Percentiles rank a stretch among this genome's conserved stretches.
These are phyloP conservation scores for Eucalyptus pauciflora DNA, from an alignment of 345 rosid genomes.

Conservation along the genomic window DNA sequence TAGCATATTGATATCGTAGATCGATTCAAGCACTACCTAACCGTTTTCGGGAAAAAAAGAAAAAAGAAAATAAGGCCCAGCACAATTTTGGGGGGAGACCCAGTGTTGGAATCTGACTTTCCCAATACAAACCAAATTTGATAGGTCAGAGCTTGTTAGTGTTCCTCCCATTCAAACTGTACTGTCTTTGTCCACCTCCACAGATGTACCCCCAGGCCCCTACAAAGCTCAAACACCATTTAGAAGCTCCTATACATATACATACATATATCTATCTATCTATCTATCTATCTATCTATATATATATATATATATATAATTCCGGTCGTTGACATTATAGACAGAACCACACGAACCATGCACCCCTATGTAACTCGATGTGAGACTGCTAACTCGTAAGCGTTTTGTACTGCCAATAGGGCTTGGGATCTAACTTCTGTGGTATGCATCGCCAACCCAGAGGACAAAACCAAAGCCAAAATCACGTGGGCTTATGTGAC, in stretches of 20 bases:
- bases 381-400: neutral
- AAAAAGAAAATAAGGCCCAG: neutral
- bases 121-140: neutral
- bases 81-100: neutral
- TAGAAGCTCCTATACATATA: neutral
- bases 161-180: neutral
- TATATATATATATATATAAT: no score
- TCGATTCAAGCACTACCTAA: neutral
- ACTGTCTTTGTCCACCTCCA: neutral
- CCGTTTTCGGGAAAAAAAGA: neutral
- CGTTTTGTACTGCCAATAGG: neutral
- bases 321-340: neutral
- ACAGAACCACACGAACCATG: neutral
- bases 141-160: neutral
- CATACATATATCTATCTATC: no score
- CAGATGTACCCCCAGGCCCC: neutral
- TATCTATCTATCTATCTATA: no score
- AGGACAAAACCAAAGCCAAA: neutral
- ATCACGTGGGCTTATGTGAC: neutral
- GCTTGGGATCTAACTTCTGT: neutral
- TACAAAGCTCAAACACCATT: neutral
- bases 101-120: neutral
- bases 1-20: neutral
- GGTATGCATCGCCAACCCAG: neutral
- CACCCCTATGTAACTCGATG: neutral